Evolutionary conservation across 2,329 filamentous ascomycete genomes (phyloP).

Genomic region (Scleromitrula shiraiana): DNA sequence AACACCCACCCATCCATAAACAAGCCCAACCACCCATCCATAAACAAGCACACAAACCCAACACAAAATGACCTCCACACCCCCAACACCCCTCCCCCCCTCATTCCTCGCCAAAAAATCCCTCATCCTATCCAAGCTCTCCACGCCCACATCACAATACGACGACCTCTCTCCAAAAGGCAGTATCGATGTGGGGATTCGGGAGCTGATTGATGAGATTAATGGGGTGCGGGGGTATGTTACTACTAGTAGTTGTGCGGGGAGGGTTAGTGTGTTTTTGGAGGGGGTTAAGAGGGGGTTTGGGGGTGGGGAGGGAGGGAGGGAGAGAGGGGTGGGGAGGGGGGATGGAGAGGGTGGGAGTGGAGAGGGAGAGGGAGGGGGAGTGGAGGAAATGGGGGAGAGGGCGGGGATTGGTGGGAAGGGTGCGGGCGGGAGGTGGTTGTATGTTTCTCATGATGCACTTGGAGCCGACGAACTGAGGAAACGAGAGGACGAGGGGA

Average conservation of each 20-base stretch:
- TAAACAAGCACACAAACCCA: not conserved
- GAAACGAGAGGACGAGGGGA: conserved; percentile 18
- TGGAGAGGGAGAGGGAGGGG: conserved; percentile 2
- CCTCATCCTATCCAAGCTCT: conserved; percentile 64
- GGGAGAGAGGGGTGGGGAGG: conserved; percentile 11
- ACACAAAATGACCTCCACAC: not conserved
- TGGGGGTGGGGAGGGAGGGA: conserved; percentile 7
- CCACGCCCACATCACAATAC: conserved; percentile 62
- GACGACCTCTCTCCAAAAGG: conserved; percentile 85
- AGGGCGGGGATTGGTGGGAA: conserved; percentile 61
- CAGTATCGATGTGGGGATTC: conserved; percentile 71
- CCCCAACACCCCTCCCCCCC: conserved; percentile 12
- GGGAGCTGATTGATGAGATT: conserved; percentile 68
- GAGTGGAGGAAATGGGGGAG: conserved; percentile 24
- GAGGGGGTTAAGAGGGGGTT: conserved; percentile 54
- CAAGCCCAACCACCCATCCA: too few species aligned
- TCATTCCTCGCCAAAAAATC: conserved; percentile 56
- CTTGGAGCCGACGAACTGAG: conserved; percentile 32
- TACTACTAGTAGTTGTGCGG: conserved; percentile 90
- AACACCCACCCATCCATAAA: conserved; percentile 1
- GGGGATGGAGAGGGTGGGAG: too few species aligned
- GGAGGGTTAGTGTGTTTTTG: conserved; percentile 77
- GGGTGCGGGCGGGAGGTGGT: conserved; percentile 74
- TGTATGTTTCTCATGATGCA: conserved; percentile 81
- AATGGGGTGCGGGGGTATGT: conserved; percentile 69